A percentile compares a stretch with the other conserved stretches of the same genome.
Evolutionary conservation across 768 basidiomycete species (phyloP).

Genomic region (Lactarius trivialis): DNA sequence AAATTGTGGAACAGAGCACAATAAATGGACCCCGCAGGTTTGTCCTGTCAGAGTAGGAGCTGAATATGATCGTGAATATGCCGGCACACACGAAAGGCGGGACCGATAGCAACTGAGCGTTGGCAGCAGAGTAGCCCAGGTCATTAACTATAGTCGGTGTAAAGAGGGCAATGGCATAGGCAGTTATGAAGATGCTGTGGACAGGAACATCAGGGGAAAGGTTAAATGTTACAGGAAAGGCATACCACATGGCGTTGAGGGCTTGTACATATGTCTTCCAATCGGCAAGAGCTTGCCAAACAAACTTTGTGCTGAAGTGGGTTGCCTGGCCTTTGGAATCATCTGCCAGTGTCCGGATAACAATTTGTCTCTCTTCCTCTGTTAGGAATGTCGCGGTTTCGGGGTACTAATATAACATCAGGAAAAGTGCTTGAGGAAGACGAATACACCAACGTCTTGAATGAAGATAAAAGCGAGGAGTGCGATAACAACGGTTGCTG

Average conservation of each 20-base stretch:
- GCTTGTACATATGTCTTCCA: constrained; percentile 33
- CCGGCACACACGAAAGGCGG: constrained; percentile 32
- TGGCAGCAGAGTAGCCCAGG: constrained; percentile 43
- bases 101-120: constrained; percentile 35
- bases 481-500: constrained; percentile 33
- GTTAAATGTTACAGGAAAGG: not conserved
- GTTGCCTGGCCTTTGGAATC: constrained; percentile 30
- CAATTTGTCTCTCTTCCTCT: constrained; percentile 30
- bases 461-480: constrained; percentile 36
- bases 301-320: constrained; percentile 31
- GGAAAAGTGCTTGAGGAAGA: not conserved
- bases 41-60: constrained; percentile 32
- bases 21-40: constrained; percentile 45
- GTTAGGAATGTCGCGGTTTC: constrained; percentile 40
- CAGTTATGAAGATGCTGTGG: constrained; percentile 37
- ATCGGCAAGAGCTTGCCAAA: constrained; percentile 31
- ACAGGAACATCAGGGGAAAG: not conserved
- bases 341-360: constrained; percentile 27
- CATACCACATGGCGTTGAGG: constrained; percentile 31
- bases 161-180: constrained; percentile 39
- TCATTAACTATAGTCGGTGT: constrained; percentile 31
- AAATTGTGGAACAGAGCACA: constrained; percentile 36
- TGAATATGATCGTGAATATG: constrained; percentile 27
- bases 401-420: constrained; percentile 31
- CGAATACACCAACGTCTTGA: constrained; percentile 30